Evolutionary conservation across 768 basidiomycete genomes (phyloP), one percentile per base, ranked within the genome.

Genomic region (Pulveroboletus sp.): DNA sequence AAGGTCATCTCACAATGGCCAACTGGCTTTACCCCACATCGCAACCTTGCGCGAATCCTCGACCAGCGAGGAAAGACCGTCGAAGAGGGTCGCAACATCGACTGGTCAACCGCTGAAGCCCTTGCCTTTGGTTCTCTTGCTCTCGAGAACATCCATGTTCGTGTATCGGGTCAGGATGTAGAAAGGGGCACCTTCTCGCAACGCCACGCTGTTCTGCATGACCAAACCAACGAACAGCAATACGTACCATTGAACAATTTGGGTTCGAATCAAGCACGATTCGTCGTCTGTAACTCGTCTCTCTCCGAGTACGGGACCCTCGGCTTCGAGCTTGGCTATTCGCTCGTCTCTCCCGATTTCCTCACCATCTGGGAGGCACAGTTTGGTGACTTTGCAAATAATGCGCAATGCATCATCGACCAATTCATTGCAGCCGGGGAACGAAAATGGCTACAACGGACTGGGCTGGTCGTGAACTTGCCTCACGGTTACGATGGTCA

Each of bases 111-210:
- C 19, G 95, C 96, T 36, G 96, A 99, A 72, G 93, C 96, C 0
- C 83, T 99, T 46, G 96, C 96, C 1, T 90, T 98, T 62, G 96
- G 95, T 50, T 79, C 93, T 6, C 84, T 99, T 34, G 90, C 89
- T 10, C 77, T 96, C 35, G 94, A 98, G 70, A 89, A 89, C 60
- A 86, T 86, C 43, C 93, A 98, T 66, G 89, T 99, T 41, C 89
- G 95, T 54, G 76, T 99, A 2, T 96, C 93, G 1, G 95, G 95
- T 26, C 96, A 99, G 71, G 95, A 99, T 66, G 95, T 98, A 46
- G 95, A 99, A 71, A 88, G 95, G 64, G 95, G 95, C 27, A 99
- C 95, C 3, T 99, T 99, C 79, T 97, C 94, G 13, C 95, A 99
- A 65, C 87, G 95, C 38, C 95, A 99, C 61, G 94, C 94, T 41